These are phyloP conservation scores for Blastobotrys serpentis DNA, from an alignment of 1,139 yeast species.

Conservation along the genomic window DNA sequence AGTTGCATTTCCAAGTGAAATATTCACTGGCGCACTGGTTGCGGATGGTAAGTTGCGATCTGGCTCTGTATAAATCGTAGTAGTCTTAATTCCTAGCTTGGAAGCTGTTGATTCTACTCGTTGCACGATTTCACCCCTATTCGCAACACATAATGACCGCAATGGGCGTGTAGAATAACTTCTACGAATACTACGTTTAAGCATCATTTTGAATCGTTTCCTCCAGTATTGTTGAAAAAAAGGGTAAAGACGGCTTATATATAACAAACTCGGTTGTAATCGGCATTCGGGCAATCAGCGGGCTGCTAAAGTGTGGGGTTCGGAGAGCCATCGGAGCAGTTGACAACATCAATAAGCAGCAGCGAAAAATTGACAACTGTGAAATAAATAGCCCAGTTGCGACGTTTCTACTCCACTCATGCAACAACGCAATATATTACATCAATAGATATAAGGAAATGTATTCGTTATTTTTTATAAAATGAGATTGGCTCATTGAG, in stretches of 20 bases:
- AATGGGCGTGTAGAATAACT: constrained; percentile 27
- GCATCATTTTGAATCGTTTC: not conserved
- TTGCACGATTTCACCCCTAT: constrained; percentile 51
- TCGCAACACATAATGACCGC: constrained; percentile 44
- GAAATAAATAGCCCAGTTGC: no score
- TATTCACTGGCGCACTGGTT: constrained; percentile 38
- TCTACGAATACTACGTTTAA: constrained; percentile 3
- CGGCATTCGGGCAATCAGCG: constrained; percentile 9
- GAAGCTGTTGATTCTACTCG: constrained; percentile 45
- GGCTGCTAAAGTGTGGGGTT: constrained; percentile 8
- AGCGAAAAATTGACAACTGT: no score
- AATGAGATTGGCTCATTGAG: no score
- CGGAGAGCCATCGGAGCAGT: constrained; percentile 3
- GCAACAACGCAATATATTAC: no score
- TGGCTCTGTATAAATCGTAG: constrained; percentile 46
- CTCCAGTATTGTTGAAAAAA: not conserved
- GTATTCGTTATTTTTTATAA: no score
- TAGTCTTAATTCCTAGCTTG: constrained; percentile 40
- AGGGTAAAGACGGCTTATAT: not conserved
- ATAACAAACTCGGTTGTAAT: constrained; percentile 5
- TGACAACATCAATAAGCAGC: no score
- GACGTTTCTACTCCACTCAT: no score
- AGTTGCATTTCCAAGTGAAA: constrained; percentile 44
- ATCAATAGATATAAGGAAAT: no score
- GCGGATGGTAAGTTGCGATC: constrained; percentile 47